Conservation (phyloP, 2,329 filamentous ascomycete genomes). For the Fusarium globosum region DNA sequence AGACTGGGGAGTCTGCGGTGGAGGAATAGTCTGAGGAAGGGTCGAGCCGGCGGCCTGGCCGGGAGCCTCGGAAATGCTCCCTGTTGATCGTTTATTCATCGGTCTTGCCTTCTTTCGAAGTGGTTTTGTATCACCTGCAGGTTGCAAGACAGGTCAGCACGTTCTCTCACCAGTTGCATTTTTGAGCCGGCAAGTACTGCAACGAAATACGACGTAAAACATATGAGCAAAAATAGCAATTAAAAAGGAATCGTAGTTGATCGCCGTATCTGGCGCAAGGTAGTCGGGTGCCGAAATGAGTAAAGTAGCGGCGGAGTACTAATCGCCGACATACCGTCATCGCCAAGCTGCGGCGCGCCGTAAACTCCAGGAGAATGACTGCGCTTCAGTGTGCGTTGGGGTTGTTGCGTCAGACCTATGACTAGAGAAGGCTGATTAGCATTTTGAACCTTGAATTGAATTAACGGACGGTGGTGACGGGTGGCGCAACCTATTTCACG, state of each 20-base stretch:
- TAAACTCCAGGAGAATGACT: slow-evolving; percentile 79
- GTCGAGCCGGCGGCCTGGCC: slow-evolving; percentile 62
- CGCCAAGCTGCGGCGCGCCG: slow-evolving; percentile 64
- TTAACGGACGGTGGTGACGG: background rate
- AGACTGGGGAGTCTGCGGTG: slow-evolving; percentile 67
- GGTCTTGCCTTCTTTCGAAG: slow-evolving; percentile 68
- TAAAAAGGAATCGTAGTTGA: slow-evolving; percentile 25
- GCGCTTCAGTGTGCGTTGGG: slow-evolving; percentile 79
- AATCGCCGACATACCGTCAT: slow-evolving; percentile 75
- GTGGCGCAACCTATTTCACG: slow-evolving; percentile 17
- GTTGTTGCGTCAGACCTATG: slow-evolving; percentile 63
- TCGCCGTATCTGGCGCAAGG: slow-evolving; percentile 28
- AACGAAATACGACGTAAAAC: slow-evolving; percentile 46
- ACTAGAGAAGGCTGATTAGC: slow-evolving; percentile 40
- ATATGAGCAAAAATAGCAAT: slow-evolving; percentile 46
- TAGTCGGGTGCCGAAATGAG: slow-evolving; percentile 43
- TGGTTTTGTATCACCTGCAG: slow-evolving; percentile 60
- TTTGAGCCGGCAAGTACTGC: background rate
- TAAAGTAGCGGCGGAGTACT: slow-evolving; percentile 51
- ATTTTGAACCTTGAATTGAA: slow-evolving; percentile 24
- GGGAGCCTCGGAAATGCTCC: slow-evolving; percentile 66
- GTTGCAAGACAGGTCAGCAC: slow-evolving; percentile 47
- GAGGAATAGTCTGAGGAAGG: slow-evolving; percentile 53
- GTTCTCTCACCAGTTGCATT: background rate
- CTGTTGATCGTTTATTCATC: slow-evolving; percentile 68